Evolutionary conservation across 495 filamentous ascomycete species (phyloP), one percentile per base, ranked within the genome.

Genomic region (Neohortaea acidophila): DNA sequence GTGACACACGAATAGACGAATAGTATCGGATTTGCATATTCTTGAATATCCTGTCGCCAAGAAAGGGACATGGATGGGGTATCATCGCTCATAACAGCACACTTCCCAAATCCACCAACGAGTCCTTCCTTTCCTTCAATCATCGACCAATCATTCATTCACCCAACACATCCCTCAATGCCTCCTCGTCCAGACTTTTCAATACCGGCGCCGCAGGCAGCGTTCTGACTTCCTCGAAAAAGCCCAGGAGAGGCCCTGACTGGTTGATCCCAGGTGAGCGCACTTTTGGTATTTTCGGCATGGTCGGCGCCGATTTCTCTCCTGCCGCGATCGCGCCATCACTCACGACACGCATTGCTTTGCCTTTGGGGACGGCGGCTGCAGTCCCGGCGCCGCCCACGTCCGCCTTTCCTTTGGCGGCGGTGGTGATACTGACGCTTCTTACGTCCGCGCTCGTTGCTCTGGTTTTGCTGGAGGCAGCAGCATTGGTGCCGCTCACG

Each of bases 251-350:
- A 12, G 57, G 50, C 1, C 55, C 58, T 0, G 31, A 19, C 43
- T 61, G 58, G 44, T 59, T 61, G 14, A 59, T 49, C 12, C 57
- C 57, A 11, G 55, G 43, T 4, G 51, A 41, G 11, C 58, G 18
- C 1, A 50, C 21, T 21, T 43, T 52, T 9, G 39, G 28, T 20
- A 27, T 43, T 33, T 39, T 47, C 8, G 35, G 34, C 25, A 39
- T 43, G 9, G 42, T 22, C 26, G 38, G 25, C 15, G 37, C 36
- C 26, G 14, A 23, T 13, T 22, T 4, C 33, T 22, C 27, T n/a
- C n/a, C n/a, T n/a, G n/a, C n/a, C 23, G 20, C 7, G 11, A 5
- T 9, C 11, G n/a, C 18, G 18, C 18, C 12, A 12, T 21, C 7
- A 18, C 9, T 14, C 3, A 5, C 18, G 7, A 12, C 9, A 5